Percentiles rank a stretch among this genome's conserved stretches.
Conservation (phyloP, 2,329 filamentous ascomycete genomes). For the Fusarium pseudocircinatum region DNA sequence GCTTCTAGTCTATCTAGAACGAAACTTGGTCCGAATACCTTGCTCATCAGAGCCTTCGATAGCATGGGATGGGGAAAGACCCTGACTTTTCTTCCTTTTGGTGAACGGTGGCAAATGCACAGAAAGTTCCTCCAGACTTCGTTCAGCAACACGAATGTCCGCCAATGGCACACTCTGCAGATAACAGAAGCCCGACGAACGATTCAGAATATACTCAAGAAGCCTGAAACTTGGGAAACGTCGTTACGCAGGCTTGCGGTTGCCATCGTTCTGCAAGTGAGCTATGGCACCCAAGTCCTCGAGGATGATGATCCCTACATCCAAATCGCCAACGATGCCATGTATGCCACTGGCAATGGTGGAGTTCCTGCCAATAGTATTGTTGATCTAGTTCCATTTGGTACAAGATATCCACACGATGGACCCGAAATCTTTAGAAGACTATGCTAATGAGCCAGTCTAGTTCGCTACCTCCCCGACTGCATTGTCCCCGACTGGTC, state of each 20-base stretch:
- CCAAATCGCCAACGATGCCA: conserved; percentile 45
- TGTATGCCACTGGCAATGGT: conserved; percentile 46
- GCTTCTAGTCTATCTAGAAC: not conserved
- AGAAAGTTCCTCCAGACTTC: conserved; percentile 55
- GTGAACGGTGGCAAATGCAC: conserved; percentile 54
- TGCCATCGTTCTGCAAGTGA: conserved; percentile 47
- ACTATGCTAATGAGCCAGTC: conserved; percentile 8
- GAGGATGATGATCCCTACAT: conserved; percentile 45
- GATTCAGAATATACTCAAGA: conserved; percentile 31
- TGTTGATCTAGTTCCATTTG: conserved; percentile 57
- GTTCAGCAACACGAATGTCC: conserved; percentile 52
- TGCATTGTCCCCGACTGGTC: conserved; percentile 47
- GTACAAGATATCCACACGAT: conserved; percentile 25
- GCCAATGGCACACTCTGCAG: conserved; percentile 41
- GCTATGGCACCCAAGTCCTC: conserved; percentile 45
- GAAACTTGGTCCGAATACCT: not conserved
- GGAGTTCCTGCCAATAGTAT: conserved; percentile 48
- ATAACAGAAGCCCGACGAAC: conserved; percentile 36
- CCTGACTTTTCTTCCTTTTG: conserved; percentile 57
- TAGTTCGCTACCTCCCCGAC: conserved; percentile 42
- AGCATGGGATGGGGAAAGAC: conserved; percentile 59
- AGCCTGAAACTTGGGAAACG: conserved; percentile 38
- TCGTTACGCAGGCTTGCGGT: conserved; percentile 45
- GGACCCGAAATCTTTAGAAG: not conserved
- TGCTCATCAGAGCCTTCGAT: not conserved